Percentiles rank a stretch among this genome's conserved stretches.
Evolutionary conservation across 2,329 filamentous ascomycete species (phyloP).

Genomic region (Monilinia polystroma): DNA sequence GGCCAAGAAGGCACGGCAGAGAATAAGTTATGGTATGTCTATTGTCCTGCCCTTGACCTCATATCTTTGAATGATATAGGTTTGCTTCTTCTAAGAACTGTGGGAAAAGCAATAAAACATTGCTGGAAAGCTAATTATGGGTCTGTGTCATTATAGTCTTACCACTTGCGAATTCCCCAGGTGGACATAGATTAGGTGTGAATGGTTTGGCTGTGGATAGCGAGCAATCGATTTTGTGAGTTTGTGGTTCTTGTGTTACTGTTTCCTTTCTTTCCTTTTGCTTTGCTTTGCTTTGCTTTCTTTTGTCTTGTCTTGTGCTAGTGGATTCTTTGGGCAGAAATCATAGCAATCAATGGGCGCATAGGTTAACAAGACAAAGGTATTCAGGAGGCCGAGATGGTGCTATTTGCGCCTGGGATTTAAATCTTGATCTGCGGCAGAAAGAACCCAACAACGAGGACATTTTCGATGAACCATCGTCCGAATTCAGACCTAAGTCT

Average conservation of each 20-base stretch:
- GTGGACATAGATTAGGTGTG: conserved; percentile 89
- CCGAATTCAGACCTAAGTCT: conserved; percentile 44
- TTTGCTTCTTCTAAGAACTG: neutral
- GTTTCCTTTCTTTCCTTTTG: neutral
- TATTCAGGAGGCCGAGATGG: conserved; percentile 96
- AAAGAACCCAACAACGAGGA: conserved; percentile 30
- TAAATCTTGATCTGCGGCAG: conserved; percentile 65
- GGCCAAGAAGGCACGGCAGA: conserved; percentile 68
- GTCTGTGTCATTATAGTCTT: conserved; percentile 52
- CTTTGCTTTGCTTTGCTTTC: too few species aligned
- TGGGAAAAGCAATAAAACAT: neutral
- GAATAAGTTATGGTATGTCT: conserved; percentile 65
- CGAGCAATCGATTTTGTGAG: conserved; percentile 78
- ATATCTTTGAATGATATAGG: neutral
- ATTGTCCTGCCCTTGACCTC: neutral
- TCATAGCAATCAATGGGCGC: conserved; percentile 20
- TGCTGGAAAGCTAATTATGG: conserved; percentile 16
- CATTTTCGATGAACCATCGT: conserved; percentile 38
- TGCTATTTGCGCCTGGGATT: conserved; percentile 92
- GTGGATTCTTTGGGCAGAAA: conserved; percentile 4
- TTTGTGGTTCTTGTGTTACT: conserved; percentile 10
- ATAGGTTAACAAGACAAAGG: conserved; percentile 48
- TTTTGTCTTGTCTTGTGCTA: conserved; percentile 17
- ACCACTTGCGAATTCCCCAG: conserved; percentile 69
- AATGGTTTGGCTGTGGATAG: conserved; percentile 90